phyloP scores from a whole-genome alignment of 768 basidiomycete genomes.

The Lentinus brumalis region DNA sequence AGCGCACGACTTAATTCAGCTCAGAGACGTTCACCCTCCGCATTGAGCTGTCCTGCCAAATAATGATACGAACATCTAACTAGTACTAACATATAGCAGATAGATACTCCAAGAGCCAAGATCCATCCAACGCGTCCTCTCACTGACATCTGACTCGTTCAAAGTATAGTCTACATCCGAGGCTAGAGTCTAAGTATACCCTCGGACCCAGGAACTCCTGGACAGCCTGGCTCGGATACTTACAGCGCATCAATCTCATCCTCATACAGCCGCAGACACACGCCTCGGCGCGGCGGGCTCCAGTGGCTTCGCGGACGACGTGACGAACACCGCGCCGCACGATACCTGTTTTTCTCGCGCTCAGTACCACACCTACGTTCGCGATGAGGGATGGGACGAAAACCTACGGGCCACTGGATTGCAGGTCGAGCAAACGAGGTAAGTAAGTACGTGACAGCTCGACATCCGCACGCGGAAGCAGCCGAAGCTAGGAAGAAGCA shows the following conservation, averaged over 20 bases:
- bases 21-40: no score
- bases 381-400: background rate
- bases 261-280: conserved; percentile 18
- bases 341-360: background rate
- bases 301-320: conserved; percentile 20
- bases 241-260: conserved; percentile 21
- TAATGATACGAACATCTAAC: no score
- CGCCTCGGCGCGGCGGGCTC: conserved; percentile 13
- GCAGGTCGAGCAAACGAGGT: background rate
- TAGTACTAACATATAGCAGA: no score
- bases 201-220: conserved; percentile 1
- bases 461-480: background rate
- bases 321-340: conserved; percentile 11
- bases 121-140: no score
- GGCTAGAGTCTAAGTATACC: background rate
- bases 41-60: no score
- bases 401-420: conserved; percentile 3
- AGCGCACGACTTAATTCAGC: no score
- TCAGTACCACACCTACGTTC: background rate
- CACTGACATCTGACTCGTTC: no score
- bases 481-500: background rate
- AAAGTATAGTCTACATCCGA: no score
- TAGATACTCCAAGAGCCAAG: no score
- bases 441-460: background rate
- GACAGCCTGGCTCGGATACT: background rate